Evolutionary conservation across 176 grass and related monocot genomes (phyloP), one percentile per base, ranked within the genome.

Genomic region (Eragrostis curvula): DNA sequence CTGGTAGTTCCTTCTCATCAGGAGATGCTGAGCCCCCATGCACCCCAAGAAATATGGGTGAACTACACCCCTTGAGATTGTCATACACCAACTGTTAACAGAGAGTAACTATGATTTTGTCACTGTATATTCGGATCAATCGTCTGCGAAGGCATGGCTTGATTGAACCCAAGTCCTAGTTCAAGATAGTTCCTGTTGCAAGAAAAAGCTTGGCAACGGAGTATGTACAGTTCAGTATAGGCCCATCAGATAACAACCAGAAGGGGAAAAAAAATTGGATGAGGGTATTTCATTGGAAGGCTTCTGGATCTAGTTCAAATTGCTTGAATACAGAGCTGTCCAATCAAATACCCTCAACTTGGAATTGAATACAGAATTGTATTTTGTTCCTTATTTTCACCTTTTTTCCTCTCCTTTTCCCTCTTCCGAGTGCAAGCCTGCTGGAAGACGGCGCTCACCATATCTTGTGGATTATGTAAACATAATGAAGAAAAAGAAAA

Each of bases 11-110:
- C 86, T 27, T 89, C 81, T 24, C 78, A 87, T 71, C 89, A 92
- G 81, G 95, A 94, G 52, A 75, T 88, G 66, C 81, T 77, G 10
- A 92, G 70, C 41, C 56, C 84, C 41, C 75, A 73, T 42, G 78
- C 74, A 42, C 70, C 71, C 0, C 90, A 97, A 81, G 90, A 91
- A 56, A 94, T 94, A 90, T 81, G 75, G 63, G 88, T 92, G 80
- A 94, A 97, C 78, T 83, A 79, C 25, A 88, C 73, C 52, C 86
- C 87, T 9, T 89, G 66, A 71, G 73, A 70, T 40, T 47, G 50
- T 71, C 57, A 64, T 56, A 70, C 76, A 30, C 3, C 57, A 84
- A 84, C 25, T 86, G 76, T 87, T 83, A 83, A 83, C 70, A 68
- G 58, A 67, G 69, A 80, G 79, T 70, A 79, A 46, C 53, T 71